Conservation (phyloP, 306 rosid species). For the Castanopsis chinensis region DNA sequence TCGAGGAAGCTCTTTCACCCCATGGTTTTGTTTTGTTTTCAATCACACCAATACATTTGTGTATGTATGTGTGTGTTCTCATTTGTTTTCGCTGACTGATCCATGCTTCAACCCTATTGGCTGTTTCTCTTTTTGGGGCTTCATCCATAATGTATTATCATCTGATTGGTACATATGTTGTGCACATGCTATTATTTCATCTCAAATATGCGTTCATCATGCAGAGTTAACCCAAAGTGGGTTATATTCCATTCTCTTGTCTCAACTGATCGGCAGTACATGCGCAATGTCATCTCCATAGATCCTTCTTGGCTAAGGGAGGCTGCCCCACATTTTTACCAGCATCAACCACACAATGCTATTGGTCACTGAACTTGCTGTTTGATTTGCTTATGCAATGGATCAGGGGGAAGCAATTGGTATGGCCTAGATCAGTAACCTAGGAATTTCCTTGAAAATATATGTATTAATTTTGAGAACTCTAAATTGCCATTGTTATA, state of each 20-base stretch:
- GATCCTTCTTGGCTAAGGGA: slow-evolving; percentile 80
- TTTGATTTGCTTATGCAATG: background rate
- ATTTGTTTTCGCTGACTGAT: background rate
- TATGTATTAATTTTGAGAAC: background rate
- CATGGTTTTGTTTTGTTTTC: background rate
- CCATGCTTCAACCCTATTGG: background rate
- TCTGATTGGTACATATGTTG: background rate
- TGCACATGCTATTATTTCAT: background rate
- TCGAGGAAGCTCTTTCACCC: background rate
- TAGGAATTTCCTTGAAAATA: background rate
- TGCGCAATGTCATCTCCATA: slow-evolving; percentile 80
- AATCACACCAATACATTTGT: background rate
- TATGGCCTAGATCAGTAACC: too few species aligned
- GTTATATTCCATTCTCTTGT: slow-evolving; percentile 72
- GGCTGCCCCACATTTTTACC: slow-evolving; percentile 91
- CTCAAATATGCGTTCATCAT: slow-evolving; percentile 1
- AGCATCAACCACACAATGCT: slow-evolving; percentile 46
- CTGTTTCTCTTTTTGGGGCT: background rate
- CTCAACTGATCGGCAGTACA: slow-evolving; percentile 83
- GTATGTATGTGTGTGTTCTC: background rate
- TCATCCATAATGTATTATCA: background rate
- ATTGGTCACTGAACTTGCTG: slow-evolving; percentile 30
- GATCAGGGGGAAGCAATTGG: background rate
- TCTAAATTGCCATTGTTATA: background rate
- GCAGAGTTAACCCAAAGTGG: slow-evolving; percentile 98